Base-by-base conservation (phyloP, 768 basidiomycete species). In the Psilocybe tampanensis region DNA sequence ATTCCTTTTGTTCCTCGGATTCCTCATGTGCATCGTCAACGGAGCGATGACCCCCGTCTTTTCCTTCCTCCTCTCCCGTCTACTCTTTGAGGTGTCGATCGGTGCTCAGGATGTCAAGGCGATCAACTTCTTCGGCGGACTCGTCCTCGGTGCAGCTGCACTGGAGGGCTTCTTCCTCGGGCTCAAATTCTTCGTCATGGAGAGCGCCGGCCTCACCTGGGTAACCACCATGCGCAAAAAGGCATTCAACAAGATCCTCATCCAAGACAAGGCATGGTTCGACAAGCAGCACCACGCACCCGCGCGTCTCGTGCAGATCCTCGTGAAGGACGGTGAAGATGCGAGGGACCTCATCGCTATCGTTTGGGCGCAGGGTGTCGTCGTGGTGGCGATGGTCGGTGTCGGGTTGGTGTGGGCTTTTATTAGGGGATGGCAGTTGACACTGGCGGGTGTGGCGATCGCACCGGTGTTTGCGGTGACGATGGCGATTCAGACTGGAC, bases 11-110 rank as follows among this genome's bases (percentile, higher is more conserved):
- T 64, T 85, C 68, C 24, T 91, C 50, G 95, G 95, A 15, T 76
- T 96, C 23, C 2, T 86, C 54, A 66, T 83, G n/a, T 88, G 88
- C 56, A 60, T 94, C 41, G 70, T 83, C 52, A 89, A 86, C 61
- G 96, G 97, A 19, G 82, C 90, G 2, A 85, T 90, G 78, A 97
- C 94, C 0, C 96, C 97, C 2, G 56, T 98, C 43, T 99, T 98
- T 80, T 94, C 95, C 2, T 93, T 81, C 77, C 81, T 95, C 60
- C 86, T 97, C 64, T 91, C 94, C 8, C 81, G 80, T 7, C 82
- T 98, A 13, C 80, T 96, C 52, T 89, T 83, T 68, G 81, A 90
- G 60, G 86, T 92, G 15, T 88, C 89, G 34, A 80, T 77, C 63
- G 86, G 88, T 49, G 92, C 88, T 1, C 76, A 86, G 22, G 78